phyloP scores from a whole-genome alignment of 1,284 basidiomycete genomes.

The Neotropicomus parvogracilis region DNA sequence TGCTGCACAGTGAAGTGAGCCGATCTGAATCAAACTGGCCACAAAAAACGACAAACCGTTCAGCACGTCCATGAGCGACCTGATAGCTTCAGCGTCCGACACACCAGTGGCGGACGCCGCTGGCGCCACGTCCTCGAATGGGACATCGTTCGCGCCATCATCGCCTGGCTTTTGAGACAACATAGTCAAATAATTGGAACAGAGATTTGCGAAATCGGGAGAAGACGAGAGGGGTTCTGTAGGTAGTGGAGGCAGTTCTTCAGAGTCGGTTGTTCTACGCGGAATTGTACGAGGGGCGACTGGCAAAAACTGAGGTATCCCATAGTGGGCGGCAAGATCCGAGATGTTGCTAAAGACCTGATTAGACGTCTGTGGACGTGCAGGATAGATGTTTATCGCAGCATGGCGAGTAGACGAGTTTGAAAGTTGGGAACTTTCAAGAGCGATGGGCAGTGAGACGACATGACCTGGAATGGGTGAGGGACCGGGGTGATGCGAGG shows the following conservation, averaged over 20 bases:
- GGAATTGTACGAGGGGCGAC: conserved; percentile 57
- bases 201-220: conserved; percentile 37
- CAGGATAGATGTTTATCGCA: conserved; percentile 38
- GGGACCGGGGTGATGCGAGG: conserved; percentile 31
- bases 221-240: conserved; percentile 21
- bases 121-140: conserved; percentile 14
- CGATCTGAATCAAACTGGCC: accelerated
- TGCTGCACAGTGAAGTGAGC: conserved; percentile 9
- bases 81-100: conserved; percentile 34
- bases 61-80: conserved; percentile 42
- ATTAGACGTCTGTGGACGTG: conserved; percentile 44
- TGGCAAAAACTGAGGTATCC: conserved; percentile 65
- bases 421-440: conserved; percentile 43
- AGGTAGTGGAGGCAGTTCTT: conserved; percentile 22
- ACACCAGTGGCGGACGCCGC: conserved; percentile 15
- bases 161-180: conserved; percentile 39
- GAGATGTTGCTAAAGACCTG: conserved; percentile 47
- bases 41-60: conserved; percentile 33
- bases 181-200: conserved; percentile 50
- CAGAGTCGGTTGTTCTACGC: conserved; percentile 36
- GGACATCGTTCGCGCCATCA: conserved; percentile 18
- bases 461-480: conserved; percentile 30
- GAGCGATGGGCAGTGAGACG: conserved; percentile 29
- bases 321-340: conserved; percentile 69
- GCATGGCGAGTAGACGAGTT: conserved; percentile 42